Base-by-base conservation (phyloP, 768 basidiomycete species). In the Clitopilus hobsonii region DNA sequence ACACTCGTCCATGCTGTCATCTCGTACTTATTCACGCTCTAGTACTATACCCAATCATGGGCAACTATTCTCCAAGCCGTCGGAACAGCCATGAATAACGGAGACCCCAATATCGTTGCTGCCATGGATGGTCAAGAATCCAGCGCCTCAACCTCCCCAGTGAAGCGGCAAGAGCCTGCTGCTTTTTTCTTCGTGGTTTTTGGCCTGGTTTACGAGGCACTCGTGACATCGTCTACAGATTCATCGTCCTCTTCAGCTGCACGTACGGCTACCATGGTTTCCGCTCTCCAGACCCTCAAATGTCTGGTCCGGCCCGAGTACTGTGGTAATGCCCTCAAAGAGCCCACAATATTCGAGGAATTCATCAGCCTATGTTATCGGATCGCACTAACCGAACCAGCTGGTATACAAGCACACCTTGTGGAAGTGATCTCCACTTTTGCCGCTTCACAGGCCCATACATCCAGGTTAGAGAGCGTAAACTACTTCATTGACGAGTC, bases 1-100 rank as follows among this genome's bases (percentile, higher is more conserved):
- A 52, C 7, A 54, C 49, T 20, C 18, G n/a, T 38, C 47, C 30
- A 25, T 26, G n/a, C 7, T 29, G 22, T n/a, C 30, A 18, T 2
- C 38, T 2, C 16, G 7, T 51, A 45, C 23, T 56, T 41, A 58
- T 32, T 7, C 7, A 32, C 30, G 8, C 54, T 49, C 8, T 61
- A 97, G 95, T 98, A 96, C 67, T 98, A 98, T 65, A 75, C 84
- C 26, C 78, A 84, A 26, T 81, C 94, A 1, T 96, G 94, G 87
- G 74, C 84, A 0, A 79, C 84, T 45, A 88, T 98, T 58, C 74
- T 98, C 1, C 86, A 91, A 63, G 96, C 95, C 2, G 81, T 95
- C 0, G 88, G 92, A 0, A 84, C 84, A 2, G 78, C 85, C 5
- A 91, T 98, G 86, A 80, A 86, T 54, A 72, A 71, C 2, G 73